Evolutionary conservation across 164 flowering plant genomes (phyloP).

Genomic region (Taxillus chinensis): DNA sequence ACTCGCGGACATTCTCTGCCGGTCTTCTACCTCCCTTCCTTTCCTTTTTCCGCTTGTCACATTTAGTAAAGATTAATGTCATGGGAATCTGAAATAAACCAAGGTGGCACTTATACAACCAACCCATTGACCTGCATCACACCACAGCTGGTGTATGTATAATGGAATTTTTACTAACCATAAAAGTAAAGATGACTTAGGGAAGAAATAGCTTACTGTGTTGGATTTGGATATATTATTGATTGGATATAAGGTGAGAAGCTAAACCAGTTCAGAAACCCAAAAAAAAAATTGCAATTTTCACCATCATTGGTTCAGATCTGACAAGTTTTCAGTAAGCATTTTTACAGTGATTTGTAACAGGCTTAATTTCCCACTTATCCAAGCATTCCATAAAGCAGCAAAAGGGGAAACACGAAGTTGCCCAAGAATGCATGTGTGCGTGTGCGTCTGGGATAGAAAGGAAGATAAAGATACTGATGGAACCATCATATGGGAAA

Average conservation of each 20-base stretch:
- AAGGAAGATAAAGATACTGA: neutral
- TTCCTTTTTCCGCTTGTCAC: conserved; percentile 91
- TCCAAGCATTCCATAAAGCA: neutral
- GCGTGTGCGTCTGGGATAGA: too few species aligned
- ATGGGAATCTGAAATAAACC: conserved; percentile 64
- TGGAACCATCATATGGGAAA: neutral
- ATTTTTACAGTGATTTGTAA: neutral
- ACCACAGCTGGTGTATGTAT: too few species aligned
- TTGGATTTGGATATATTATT: too few species aligned
- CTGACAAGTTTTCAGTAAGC: neutral
- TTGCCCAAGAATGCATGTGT: too few species aligned
- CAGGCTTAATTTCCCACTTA: neutral
- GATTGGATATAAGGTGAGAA: too few species aligned
- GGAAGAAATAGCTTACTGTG: too few species aligned
- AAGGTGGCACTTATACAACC: neutral
- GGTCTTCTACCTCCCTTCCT: conserved; percentile 79
- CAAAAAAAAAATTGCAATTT: too few species aligned
- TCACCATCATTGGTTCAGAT: too few species aligned
- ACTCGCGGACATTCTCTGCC: conserved; percentile 79
- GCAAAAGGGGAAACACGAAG: too few species aligned
- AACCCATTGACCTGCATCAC: neutral
- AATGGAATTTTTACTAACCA: too few species aligned
- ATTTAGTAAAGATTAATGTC: conserved; percentile 91
- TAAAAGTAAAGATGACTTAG: too few species aligned
- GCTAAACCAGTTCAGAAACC: too few species aligned